Base-by-base conservation (phyloP, 345 rosid species). In the Populus alba region DNA sequence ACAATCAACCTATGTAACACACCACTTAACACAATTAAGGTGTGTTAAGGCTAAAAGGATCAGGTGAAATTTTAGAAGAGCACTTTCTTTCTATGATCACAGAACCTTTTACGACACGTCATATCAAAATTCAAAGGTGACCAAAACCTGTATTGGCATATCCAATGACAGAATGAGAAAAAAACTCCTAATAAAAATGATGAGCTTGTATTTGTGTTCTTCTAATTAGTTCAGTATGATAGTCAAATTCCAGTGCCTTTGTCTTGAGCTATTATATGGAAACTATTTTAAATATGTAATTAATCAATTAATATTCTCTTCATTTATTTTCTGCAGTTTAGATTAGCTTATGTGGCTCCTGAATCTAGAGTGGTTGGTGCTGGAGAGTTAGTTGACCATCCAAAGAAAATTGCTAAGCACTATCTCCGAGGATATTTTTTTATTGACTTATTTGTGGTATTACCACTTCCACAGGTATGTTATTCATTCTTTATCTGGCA, bases 401-500 rank as follows among this genome's bases (percentile, higher is more conserved):
- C 98, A 13, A 89, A 74, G 55, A 87, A 85, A 83, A 93, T 93
- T 76, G 92, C 94, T 63, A 20, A 23, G 72, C 66, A 91, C 83
- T 93, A 95, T 87, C 51, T 95, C n/a, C 66, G 59, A 4, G 85
- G 94, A 80, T 82, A 74, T 72, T 92, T 92, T 84, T 70, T 73
- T 20, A 13, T 93, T 5, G 99, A 95, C 83, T 72, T 92, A 16
- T 85, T 90, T 79, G 73, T 88, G 8, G 88, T 89, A 33, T 78
- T 93, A 33, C 99, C 99, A 18, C 88, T 95, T 80, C 98, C 97
- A 25, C 98, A 95, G 85, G 98, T 95, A 83, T 83, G 90, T 61
- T 83, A 41, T 61, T 79, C 31, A 69, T 31, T 72, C 38, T 23
- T 37, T 22, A 22, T n/a, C 2, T 29, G 45, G n/a, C 25, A 22